A percentile compares a stretch with the other conserved stretches of the same genome.
Evolutionary conservation across 2,329 filamentous ascomycete genomes (phyloP).

Genomic region (Colletotrichum australisinense): DNA sequence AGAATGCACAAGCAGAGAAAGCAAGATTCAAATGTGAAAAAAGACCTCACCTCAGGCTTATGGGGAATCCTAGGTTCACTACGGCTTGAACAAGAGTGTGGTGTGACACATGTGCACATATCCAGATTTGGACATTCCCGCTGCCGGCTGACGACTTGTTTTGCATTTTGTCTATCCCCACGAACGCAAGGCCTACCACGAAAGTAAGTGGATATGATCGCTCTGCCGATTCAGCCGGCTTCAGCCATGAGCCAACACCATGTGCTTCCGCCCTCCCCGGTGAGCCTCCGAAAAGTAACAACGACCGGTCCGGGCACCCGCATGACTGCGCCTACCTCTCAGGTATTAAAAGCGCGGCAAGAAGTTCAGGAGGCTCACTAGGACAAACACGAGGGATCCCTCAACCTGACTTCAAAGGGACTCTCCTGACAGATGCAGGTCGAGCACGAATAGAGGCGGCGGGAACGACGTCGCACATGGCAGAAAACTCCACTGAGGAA

Average conservation of each 20-base stretch:
- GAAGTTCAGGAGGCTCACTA: neutral
- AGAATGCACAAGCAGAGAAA: too few relatives aligned
- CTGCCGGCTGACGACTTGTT: neutral
- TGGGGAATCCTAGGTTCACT: neutral
- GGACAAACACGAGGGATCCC: neutral
- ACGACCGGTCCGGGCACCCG: slow-evolving; percentile 4
- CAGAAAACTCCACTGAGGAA: neutral
- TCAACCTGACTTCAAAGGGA: neutral
- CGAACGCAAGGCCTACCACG: neutral
- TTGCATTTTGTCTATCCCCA: neutral
- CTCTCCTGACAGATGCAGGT: neutral
- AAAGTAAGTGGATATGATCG: neutral
- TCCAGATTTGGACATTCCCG: neutral
- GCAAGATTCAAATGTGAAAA: neutral
- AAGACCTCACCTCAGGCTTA: neutral
- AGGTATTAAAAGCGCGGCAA: too few relatives aligned
- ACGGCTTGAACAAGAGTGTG: neutral
- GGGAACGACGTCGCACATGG: neutral
- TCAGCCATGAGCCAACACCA: too few relatives aligned
- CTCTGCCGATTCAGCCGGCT: too few relatives aligned
- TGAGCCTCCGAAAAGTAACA: neutral
- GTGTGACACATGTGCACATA: neutral
- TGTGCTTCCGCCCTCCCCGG: neutral
- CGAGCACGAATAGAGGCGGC: neutral
- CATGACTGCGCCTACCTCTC: slow-evolving; percentile 7